Evolutionary conservation across 176 grass and related monocot species (phyloP), one percentile per base, ranked within the genome.

Genomic region (Aegilops sharonensis): DNA sequence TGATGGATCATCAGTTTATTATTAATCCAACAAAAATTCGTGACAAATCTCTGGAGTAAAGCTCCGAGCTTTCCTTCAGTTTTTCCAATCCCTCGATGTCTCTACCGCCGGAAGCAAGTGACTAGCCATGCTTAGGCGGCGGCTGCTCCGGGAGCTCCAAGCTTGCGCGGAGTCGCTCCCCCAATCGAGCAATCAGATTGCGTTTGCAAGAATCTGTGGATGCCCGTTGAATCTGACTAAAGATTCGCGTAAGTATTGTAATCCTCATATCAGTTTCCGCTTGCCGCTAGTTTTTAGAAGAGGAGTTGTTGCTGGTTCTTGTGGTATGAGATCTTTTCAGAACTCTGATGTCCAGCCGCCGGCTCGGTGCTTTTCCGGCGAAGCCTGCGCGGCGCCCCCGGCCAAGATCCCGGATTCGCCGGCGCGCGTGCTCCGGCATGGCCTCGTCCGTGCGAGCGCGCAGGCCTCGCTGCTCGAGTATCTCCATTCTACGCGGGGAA

Each of bases 401-500:
- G 40, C 11, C 5, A 73, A 90, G 24, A 68, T 39, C 23, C 68
- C 69, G 2, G 39, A 9, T 45, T 59, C 18, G 1, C 36, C 25
- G 7, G 15, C 18, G 8, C 80, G 67, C 40, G 30, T 77, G 43
- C 78, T 74, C 59, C 52, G 84, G 25, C 42, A 60, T 56, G 42
- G 64, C 24, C 42, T 78, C 30, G 30, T 57, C 40, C 64, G 81
- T 50, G 23, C 64, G 24, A 84, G 83, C 35, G 91, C 87, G 6
- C 87, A 87, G 21, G 79, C 86, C 13, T 84, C 88, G 75, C 80
- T 92, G 60, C 84, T 78, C 67, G 91, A 87, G 60, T 90, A 89
- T 79, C 82, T 91, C 32, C 86, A 91, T 23, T 67, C 60, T 15
- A 91, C 83, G 10, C 79, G 89, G 76, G 68, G 86, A 32, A 50